Conservation (phyloP, 768 basidiomycete species). For the Coprinopsis strossmayeri region DNA sequence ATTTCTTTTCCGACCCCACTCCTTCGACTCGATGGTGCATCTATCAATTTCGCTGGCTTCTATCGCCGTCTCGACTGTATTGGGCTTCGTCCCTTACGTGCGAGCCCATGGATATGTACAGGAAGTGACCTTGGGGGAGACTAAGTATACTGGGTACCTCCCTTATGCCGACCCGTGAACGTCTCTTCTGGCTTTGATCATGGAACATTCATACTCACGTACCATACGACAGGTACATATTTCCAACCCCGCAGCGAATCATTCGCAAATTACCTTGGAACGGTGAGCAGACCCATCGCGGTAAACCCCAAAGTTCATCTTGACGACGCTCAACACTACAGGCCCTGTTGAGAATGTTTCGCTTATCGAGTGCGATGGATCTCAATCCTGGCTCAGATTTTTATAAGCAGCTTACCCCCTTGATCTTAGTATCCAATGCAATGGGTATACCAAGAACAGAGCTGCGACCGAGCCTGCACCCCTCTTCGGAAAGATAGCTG, state of each 20-base stretch:
- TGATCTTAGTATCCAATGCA: constrained; percentile 23
- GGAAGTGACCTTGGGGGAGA: constrained; percentile 21
- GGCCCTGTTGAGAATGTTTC: constrained; percentile 11
- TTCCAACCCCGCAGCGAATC: constrained; percentile 19
- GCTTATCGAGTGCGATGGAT: constrained; percentile 5
- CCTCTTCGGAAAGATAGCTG: constrained; percentile 30
- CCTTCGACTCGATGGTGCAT: too few species aligned
- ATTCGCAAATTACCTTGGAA: constrained; percentile 28
- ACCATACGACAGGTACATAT: neutral
- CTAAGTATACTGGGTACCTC: constrained; percentile 27
- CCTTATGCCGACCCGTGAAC: constrained; percentile 29
- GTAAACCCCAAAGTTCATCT: too few species aligned
- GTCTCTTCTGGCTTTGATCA: constrained; percentile 18
- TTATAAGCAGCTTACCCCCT: neutral
- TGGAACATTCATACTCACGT: neutral
- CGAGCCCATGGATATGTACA: constrained; percentile 30
- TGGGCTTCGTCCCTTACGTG: neutral
- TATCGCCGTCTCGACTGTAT: too few species aligned
- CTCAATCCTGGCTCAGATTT: neutral
- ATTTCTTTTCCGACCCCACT: too few species aligned
- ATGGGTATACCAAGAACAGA: constrained; percentile 18
- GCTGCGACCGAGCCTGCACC: constrained; percentile 30
- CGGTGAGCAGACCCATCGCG: constrained; percentile 4
- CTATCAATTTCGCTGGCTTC: too few species aligned
- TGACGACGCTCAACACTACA: too few species aligned